phyloP scores from a whole-genome alignment of 2,329 filamentous ascomycete species.

The Xylaria sp. region DNA sequence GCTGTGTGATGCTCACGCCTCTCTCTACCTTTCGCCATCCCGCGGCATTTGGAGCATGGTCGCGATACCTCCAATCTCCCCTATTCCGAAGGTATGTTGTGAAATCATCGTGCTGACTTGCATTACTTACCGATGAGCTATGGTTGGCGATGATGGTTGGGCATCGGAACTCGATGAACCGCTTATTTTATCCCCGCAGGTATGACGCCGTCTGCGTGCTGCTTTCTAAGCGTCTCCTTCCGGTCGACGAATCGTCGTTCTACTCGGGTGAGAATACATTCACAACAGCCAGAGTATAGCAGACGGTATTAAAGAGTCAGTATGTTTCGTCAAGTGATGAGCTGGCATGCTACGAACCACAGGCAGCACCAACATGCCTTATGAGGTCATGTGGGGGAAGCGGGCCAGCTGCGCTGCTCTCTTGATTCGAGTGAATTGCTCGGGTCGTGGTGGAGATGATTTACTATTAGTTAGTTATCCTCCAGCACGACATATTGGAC shows the following conservation, averaged over 20 bases:
- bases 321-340: conserved; percentile 24
- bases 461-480: neutral
- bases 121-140: conserved; percentile 11
- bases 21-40: neutral
- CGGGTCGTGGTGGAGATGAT: conserved; percentile 8
- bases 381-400: conserved; percentile 40
- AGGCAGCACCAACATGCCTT: conserved; percentile 20
- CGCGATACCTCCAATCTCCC: neutral
- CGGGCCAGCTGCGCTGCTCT: conserved; percentile 29
- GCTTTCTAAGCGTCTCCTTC: neutral
- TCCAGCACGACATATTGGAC: neutral
- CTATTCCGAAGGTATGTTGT: neutral
- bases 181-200: conserved; percentile 17
- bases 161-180: conserved; percentile 3
- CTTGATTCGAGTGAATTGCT: conserved; percentile 18
- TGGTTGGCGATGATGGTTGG: neutral
- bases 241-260: conserved; percentile 20
- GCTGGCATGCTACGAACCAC: conserved; percentile 25
- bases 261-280: conserved; percentile 16
- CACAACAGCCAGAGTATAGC: neutral
- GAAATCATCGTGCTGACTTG: neutral
- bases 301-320: conserved; percentile 8
- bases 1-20: conserved; percentile 14
- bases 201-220: conserved; percentile 31
- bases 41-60: neutral